Evolutionary conservation across 495 filamentous ascomycete genomes (phyloP).

Genomic region (Xylaria flabelliformis): DNA sequence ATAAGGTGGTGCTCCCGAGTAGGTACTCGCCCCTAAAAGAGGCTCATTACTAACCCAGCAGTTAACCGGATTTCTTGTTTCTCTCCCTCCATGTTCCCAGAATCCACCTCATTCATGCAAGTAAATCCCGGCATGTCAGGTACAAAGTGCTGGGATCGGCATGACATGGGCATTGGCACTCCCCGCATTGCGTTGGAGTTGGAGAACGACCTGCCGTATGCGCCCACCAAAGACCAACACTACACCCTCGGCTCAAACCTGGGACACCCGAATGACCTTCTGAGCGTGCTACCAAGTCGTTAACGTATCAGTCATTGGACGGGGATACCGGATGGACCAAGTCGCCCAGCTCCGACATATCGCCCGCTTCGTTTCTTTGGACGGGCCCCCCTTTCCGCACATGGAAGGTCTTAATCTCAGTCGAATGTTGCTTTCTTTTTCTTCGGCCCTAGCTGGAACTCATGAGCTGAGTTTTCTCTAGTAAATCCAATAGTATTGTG

Average conservation of each 20-base stretch:
- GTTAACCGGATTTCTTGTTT: slow-evolving; percentile 15
- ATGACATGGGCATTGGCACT: neutral
- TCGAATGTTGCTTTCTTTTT: neutral
- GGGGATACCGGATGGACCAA: neutral
- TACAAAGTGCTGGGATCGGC: slow-evolving; percentile 11
- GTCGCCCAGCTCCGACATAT: neutral
- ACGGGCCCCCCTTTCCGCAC: neutral
- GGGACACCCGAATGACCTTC: slow-evolving; percentile 21
- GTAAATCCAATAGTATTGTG: neutral
- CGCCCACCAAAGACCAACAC: neutral
- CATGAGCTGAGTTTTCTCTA: neutral
- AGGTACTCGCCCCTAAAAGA: too few relatives aligned
- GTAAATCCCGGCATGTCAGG: slow-evolving; percentile 7
- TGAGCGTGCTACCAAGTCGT: slow-evolving; percentile 14
- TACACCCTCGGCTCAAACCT: neutral
- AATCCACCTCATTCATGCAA: slow-evolving; percentile 4
- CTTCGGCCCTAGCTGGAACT: neutral
- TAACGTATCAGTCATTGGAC: neutral
- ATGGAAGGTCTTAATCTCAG: slow-evolving; percentile 19
- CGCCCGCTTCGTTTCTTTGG: neutral
- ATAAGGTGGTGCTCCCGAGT: neutral
- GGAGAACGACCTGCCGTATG: slow-evolving; percentile 24
- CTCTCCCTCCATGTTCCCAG: neutral
- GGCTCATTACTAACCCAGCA: neutral
- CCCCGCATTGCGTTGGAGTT: slow-evolving; percentile 20